These are phyloP conservation scores for Gautieria morchelliformis DNA, from an alignment of 768 basidiomycete genomes.

Conservation along the genomic window DNA sequence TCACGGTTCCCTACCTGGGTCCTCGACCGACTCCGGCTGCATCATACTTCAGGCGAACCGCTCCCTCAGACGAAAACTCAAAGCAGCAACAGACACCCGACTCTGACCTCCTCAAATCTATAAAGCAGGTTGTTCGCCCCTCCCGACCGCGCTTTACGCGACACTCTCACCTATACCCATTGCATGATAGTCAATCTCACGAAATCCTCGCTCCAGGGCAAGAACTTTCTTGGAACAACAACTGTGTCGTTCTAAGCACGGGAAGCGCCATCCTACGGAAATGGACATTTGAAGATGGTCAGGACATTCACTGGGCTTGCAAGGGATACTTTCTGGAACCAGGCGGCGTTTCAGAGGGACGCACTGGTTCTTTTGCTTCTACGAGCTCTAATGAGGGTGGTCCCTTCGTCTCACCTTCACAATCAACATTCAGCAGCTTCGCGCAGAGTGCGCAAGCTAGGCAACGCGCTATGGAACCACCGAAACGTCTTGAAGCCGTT, in stretches of 20 bases:
- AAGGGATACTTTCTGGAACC: slow-evolving; percentile 61
- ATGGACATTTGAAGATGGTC: slow-evolving; percentile 68
- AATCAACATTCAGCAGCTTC: slow-evolving; percentile 49
- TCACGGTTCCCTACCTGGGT: slow-evolving; percentile 1
- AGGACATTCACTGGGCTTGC: slow-evolving; percentile 72
- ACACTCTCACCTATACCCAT: slow-evolving; percentile 31
- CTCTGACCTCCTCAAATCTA: slow-evolving; percentile 43
- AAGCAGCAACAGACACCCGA: slow-evolving; percentile 8
- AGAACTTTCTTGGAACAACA: slow-evolving; percentile 63
- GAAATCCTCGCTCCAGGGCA: slow-evolving; percentile 40
- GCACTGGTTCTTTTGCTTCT: slow-evolving; percentile 13
- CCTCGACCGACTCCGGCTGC: slow-evolving; percentile 20
- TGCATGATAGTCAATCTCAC: slow-evolving; percentile 27
- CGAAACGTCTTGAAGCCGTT: slow-evolving; percentile 44
- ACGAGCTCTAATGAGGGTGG: slow-evolving; percentile 16
- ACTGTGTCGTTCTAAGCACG: slow-evolving; percentile 50
- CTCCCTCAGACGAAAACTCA: slow-evolving; percentile 41
- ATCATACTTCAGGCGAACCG: slow-evolving; percentile 57
- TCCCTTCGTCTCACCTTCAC: slow-evolving; percentile 19
- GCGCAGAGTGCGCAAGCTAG: slow-evolving; percentile 22
- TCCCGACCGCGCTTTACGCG: slow-evolving; percentile 29
- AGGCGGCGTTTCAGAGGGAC: slow-evolving; percentile 18
- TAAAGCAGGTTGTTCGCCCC: slow-evolving; percentile 51
- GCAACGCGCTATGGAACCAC: slow-evolving; percentile 29
- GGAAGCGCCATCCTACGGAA: slow-evolving; percentile 62